Percentiles rank a stretch among this genome's conserved stretches.
Conservation (phyloP, 257 asterid genomes). For the Ocimum tenuiflorum region DNA sequence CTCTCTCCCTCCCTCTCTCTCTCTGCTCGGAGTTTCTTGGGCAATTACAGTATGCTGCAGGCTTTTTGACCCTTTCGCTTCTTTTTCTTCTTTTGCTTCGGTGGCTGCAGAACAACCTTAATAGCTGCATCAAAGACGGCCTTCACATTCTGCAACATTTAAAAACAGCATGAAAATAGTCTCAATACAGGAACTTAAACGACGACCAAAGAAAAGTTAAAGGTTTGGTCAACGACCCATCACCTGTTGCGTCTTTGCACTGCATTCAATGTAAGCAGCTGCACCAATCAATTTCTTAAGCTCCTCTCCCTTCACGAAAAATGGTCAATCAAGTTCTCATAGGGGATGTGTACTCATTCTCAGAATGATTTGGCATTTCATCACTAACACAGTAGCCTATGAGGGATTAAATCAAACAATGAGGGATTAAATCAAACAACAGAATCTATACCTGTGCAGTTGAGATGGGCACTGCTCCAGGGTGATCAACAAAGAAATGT, state of each 20-base stretch:
- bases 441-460: conserved; percentile 41
- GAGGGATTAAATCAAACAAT: no score
- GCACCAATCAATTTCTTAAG: conserved; percentile 73
- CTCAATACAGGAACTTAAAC: background rate
- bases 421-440: background rate
- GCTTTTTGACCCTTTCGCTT: conserved; percentile 48
- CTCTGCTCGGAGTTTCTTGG: conserved; percentile 4
- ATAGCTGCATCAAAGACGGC: conserved; percentile 43
- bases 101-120: conserved; percentile 52
- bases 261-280: conserved; percentile 70
- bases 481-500: conserved; percentile 46
- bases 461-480: conserved; percentile 56
- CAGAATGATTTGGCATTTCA: no score
- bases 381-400: no score
- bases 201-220: background rate
- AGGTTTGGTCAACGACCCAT: background rate
- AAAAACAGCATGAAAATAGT: background rate
- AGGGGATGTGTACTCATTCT: no score
- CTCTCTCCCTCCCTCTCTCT: background rate
- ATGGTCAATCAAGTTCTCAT: conserved; percentile 12
- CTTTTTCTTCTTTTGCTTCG: conserved; percentile 42
- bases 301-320: conserved; percentile 63
- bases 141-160: conserved; percentile 46
- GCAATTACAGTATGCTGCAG: conserved; percentile 60
- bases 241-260: conserved; percentile 81